Base-by-base conservation (phyloP, 1,139 yeast genomes). In the Hemisphaericaspora xylofermentans region DNA sequence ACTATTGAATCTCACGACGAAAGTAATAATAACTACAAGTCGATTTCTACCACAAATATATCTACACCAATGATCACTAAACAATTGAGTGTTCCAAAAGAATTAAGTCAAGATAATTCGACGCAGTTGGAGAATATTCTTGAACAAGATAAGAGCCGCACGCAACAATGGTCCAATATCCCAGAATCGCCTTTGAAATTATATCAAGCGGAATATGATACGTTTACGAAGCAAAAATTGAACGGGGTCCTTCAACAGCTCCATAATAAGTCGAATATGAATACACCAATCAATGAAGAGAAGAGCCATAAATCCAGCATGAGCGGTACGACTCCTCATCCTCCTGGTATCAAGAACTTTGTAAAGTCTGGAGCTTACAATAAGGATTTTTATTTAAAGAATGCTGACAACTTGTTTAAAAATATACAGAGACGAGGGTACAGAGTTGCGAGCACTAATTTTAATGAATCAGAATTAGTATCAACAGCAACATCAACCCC, bases 171-270 rank as follows among this genome's bases (percentile, higher is more conserved):
- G 17, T 4, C n/a, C 10, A 52, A 49, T 47, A 56, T 58, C 19
- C 67, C 61, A 3, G 57, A 58, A 32, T 69, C 76, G 1, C 77
- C 77, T 0, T 60, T 71, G 40, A 71, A 71, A 45, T 51, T 71
- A 22, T 71, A 64, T 47, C 62, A 64, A 6, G 64, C 61, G 32
- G 59, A 65, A 27, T 71, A 71, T 45, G 68, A 72, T 47, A 72
- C 78, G 0, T 72, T 58, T 42, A 72, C 77, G 1, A 68, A 66
- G 41, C 68, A 64, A 3, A 60, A 61, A 41, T 57, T 72, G 32
- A 62, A 53, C 39, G 71, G 64, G 15, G 48, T 70, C 5, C 43
- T 68, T 31, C 56, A 58, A 26, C 61, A 61, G 28, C 52, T 65
- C 36, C 58, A 63, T 34, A 54, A 58, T 21, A 47, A 44, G 34